Evolutionary conservation across 1,284 basidiomycete genomes (phyloP), one percentile per base, ranked within the genome.

Genomic region (Irpex rosettiformis): DNA sequence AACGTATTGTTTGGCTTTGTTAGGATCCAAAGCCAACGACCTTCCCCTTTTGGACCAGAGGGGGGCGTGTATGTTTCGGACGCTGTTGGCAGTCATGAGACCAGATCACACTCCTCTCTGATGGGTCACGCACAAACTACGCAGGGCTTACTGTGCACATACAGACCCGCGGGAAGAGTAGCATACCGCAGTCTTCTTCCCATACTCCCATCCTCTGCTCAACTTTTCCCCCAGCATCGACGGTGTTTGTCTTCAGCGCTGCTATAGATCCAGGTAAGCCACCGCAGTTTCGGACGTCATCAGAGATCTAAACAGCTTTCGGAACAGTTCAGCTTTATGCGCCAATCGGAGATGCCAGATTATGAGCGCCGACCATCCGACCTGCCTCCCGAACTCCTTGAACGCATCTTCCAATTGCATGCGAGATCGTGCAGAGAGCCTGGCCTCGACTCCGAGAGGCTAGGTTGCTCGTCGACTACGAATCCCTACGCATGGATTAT

Each of bases 311-410:
- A 52, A 25, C n/a, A n/a, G 13, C 13, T 13, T 10, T 16, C 18
- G 8, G 22, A 48, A 21, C 54, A 56, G 40, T 25, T 52, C 7
- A 33, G 47, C 25, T 24, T 49, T 27, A 22, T 21, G 30, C 10
- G 3, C 24, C n/a, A 30, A 29, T 52, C 16, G 28, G 28, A 28
- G 25, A 52, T 37, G 27, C 11, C 53, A n/a, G 6, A 10, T 11
- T 22, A 51, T 21, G 33, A 56, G 16, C 5, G 13, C n/a, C 13
- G 22, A 25, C 11, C 37, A 25, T 40, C 49, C 33, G 27, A 22
- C 4, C 58, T 60, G 3, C 58, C 58, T n/a, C 58, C 58, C 6
- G 58, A 60, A 55, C 37, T 60, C 3, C 58, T 60, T 13, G 29
- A 25, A n/a, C 58, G 58, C 55, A 60, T 60, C 58, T 54, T 60